A percentile compares a stretch with the other conserved stretches of the same genome.
Conservation (phyloP, 2,329 filamentous ascomycete species). For the Aspergillus brunneoviolaceus region DNA sequence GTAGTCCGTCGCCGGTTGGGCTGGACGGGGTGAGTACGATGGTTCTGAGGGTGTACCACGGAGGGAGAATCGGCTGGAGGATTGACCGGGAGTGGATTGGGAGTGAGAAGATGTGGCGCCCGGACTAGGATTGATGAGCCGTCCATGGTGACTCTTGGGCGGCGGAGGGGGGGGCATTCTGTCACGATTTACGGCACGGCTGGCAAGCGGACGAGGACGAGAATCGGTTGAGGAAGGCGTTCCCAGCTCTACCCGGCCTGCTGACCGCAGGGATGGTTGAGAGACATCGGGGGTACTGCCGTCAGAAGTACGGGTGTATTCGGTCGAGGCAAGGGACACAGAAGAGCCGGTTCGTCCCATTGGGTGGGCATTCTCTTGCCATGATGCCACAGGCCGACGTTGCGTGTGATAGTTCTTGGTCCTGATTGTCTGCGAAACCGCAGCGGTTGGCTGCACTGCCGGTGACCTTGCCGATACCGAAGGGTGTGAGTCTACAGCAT, state of each 20-base stretch:
- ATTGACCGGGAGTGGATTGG: slow-evolving; percentile 24
- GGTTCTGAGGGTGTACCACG: slow-evolving; percentile 26
- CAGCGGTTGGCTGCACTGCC: not conserved
- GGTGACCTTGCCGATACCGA: slow-evolving; percentile 14
- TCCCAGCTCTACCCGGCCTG: slow-evolving; percentile 61
- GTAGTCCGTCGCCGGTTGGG: slow-evolving; percentile 52
- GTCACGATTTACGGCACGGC: slow-evolving; percentile 47
- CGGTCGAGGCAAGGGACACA: slow-evolving; percentile 10
- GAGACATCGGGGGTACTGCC: slow-evolving; percentile 52
- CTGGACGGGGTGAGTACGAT: slow-evolving; percentile 41
- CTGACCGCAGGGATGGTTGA: slow-evolving; percentile 44
- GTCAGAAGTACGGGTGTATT: slow-evolving; percentile 29
- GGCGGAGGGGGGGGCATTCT: slow-evolving; percentile 68
- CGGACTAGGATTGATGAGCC: slow-evolving; percentile 58
- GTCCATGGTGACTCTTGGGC: slow-evolving; percentile 76
- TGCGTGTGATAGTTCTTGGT: not conserved
- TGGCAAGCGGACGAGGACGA: slow-evolving; percentile 38
- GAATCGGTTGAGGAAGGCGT: slow-evolving; percentile 56
- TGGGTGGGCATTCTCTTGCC: slow-evolving; percentile 1
- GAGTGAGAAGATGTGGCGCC: slow-evolving; percentile 25
- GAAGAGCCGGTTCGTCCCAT: slow-evolving; percentile 7
- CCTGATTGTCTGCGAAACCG: not conserved
- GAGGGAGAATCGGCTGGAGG: slow-evolving; percentile 28
- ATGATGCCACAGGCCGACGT: not conserved
- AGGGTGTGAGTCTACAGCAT: not conserved